phyloP scores from a whole-genome alignment of 2,329 filamentous ascomycete species.

The Fusarium avenaceum region DNA sequence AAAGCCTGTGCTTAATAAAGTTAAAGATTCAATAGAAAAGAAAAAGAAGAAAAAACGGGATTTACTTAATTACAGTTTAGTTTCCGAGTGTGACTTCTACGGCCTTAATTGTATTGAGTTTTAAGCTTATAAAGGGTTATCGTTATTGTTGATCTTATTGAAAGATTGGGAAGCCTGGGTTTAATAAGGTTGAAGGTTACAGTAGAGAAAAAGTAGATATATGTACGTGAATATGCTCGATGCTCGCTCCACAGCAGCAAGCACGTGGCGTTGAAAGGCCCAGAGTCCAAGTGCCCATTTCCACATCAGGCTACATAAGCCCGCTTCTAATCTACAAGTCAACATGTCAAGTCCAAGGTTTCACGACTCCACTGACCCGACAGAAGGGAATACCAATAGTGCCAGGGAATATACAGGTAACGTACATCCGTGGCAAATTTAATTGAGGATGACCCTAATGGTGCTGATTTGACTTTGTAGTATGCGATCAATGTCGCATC shows the following conservation, averaged over 20 bases:
- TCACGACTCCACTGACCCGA: background rate
- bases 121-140: no score
- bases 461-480: background rate
- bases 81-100: no score
- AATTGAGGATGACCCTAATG: background rate
- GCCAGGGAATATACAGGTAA: constrained; percentile 2
- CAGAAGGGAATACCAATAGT: background rate
- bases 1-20: no score
- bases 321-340: background rate
- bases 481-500: constrained; percentile 8
- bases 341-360: constrained; percentile 1
- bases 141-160: no score
- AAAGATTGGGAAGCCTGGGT: no score
- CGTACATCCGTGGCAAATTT: background rate
- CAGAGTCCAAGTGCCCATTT: background rate
- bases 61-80: no score
- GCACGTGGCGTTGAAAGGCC: background rate
- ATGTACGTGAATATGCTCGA: background rate
- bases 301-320: no score
- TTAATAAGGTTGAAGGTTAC: no score
- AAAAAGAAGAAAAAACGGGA: no score
- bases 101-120: no score
- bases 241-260: background rate
- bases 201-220: background rate
- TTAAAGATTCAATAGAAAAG: no score